Conservation (phyloP, 2,329 filamentous ascomycete genomes). For the Fusarium mangiferae region DNA sequence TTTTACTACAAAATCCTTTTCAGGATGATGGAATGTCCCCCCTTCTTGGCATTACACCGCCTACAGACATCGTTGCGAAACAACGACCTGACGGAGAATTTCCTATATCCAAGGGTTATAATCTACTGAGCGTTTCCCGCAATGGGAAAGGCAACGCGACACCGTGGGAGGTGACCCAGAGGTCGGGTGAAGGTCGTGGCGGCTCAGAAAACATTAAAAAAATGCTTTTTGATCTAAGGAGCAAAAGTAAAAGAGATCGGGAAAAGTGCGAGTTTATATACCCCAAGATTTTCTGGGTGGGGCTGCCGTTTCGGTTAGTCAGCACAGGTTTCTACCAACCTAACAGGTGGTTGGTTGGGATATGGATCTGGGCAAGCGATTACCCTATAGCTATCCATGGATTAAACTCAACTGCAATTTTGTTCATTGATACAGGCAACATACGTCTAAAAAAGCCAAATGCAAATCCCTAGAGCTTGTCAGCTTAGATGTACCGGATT, state of each 20-base stretch:
- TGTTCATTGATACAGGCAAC: not conserved
- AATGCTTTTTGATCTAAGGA: slow-evolving; percentile 71
- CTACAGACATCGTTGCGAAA: slow-evolving; percentile 52
- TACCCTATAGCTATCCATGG: no score
- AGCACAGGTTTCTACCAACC: not conserved
- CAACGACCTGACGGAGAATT: slow-evolving; percentile 63
- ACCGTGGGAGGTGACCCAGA: slow-evolving; percentile 58
- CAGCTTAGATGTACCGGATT: no score
- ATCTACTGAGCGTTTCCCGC: slow-evolving; percentile 67
- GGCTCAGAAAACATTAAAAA: slow-evolving; percentile 56
- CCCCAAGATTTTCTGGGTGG: slow-evolving; percentile 33
- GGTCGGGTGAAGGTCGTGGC: slow-evolving; percentile 70
- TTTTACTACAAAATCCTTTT: slow-evolving; percentile 27
- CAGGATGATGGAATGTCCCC: slow-evolving; percentile 60
- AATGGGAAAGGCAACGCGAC: slow-evolving; percentile 68
- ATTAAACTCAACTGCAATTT: no score
- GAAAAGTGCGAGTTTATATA: slow-evolving; percentile 39
- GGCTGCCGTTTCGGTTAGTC: slow-evolving; percentile 29
- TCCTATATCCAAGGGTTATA: slow-evolving; percentile 70
- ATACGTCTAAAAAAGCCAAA: not conserved
- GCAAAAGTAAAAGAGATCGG: slow-evolving; percentile 51
- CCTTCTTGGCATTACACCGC: slow-evolving; percentile 69
- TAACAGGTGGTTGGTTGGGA: not conserved
- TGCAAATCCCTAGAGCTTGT: no score
- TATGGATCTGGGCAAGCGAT: not conserved